phyloP scores from a whole-genome alignment of 2,329 filamentous ascomycete species.

The Paecilomyces variotii region DNA sequence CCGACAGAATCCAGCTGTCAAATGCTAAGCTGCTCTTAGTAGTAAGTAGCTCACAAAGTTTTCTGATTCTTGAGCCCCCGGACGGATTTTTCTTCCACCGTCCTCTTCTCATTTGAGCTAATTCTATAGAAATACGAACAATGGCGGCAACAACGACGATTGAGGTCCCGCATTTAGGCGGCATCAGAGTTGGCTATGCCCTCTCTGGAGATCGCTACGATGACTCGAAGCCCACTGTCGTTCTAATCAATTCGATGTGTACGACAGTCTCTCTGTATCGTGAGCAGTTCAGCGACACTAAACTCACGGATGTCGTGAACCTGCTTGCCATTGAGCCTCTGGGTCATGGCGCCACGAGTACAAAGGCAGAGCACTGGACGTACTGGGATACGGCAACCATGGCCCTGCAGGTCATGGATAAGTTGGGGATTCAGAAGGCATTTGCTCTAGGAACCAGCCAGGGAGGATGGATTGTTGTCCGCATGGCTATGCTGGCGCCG shows the following conservation, averaged over 20 bases:
- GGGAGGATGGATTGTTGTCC: constrained; percentile 41
- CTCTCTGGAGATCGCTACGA: constrained; percentile 37
- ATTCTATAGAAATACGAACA: constrained; percentile 1
- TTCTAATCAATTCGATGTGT: constrained; percentile 42
- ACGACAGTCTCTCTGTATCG: constrained; percentile 35
- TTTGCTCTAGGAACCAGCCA: constrained; percentile 42
- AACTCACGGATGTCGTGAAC: constrained; percentile 31
- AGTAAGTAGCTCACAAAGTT: too few species aligned
- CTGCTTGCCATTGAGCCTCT: constrained; percentile 43
- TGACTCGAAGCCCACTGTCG: constrained; percentile 38
- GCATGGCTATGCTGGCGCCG: constrained; percentile 42
- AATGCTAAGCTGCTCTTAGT: too few species aligned
- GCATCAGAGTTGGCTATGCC: constrained; percentile 38
- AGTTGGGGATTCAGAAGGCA: constrained; percentile 31
- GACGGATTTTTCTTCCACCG: background rate
- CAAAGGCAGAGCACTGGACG: constrained; percentile 35
- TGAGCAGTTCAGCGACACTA: constrained; percentile 24
- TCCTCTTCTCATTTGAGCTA: background rate
- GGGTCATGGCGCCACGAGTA: constrained; percentile 40
- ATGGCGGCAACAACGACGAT: constrained; percentile 18
- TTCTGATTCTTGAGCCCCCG: too few species aligned
- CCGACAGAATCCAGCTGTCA: too few species aligned
- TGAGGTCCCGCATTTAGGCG: constrained; percentile 38
- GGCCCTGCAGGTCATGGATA: constrained; percentile 45
- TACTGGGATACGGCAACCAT: constrained; percentile 46